A percentile compares a stretch with the other conserved stretches of the same genome.
These are phyloP conservation scores for Nymphaea thermarum DNA, from an alignment of 164 flowering plant genomes.

Conservation along the genomic window DNA sequence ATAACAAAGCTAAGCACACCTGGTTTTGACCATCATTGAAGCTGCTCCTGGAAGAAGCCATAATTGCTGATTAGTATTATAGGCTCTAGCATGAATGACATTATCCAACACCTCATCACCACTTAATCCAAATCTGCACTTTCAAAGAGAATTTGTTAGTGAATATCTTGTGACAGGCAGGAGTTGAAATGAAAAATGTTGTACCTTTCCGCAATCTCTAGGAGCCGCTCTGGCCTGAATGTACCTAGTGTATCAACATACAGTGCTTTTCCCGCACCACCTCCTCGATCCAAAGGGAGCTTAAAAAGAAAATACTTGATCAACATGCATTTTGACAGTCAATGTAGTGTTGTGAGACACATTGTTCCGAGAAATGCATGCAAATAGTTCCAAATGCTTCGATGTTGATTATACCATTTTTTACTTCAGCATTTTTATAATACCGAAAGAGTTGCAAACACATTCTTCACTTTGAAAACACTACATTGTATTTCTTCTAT, in stretches of 20 bases:
- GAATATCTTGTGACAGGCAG: background rate
- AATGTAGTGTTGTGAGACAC: no score
- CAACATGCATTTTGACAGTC: no score
- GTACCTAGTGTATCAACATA: conserved; percentile 98
- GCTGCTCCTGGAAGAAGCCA: conserved; percentile 96
- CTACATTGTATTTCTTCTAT: no score
- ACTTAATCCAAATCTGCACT: conserved; percentile 75
- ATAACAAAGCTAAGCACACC: conserved; percentile 22
- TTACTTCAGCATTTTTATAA: no score
- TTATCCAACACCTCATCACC: conserved; percentile 94
- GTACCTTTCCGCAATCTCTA: conserved; percentile 94
- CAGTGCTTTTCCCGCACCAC: conserved; percentile 96
- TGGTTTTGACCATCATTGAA: conserved; percentile 96
- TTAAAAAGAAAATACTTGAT: conserved; percentile 15
- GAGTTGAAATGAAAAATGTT: no score
- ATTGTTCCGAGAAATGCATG: no score
- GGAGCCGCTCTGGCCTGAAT: conserved; percentile 87
- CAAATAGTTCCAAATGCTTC: no score
- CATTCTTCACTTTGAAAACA: no score
- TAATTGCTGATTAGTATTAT: conserved; percentile 97
- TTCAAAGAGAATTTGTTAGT: conserved; percentile 3
- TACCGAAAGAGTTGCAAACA: no score
- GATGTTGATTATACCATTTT: no score
- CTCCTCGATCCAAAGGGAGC: conserved; percentile 98
- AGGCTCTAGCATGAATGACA: conserved; percentile 97